These are phyloP conservation scores for Pyrenopolyporus hunteri DNA, from an alignment of 495 filamentous ascomycete species.

Conservation along the genomic window DNA sequence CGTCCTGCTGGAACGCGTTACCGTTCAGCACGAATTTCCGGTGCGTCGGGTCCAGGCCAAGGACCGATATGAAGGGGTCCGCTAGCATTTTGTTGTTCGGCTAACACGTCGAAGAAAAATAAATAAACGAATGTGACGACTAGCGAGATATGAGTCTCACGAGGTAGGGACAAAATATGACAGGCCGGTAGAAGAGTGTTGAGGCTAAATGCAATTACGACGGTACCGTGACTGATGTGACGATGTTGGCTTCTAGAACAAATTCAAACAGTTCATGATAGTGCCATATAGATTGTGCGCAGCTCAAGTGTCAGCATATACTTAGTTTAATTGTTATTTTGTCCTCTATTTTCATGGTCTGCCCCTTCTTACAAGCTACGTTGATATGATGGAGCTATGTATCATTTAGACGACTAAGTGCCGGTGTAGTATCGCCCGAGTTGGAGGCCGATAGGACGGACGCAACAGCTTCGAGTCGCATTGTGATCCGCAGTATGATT, in stretches of 20 bases:
- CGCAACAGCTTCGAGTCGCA: conserved; percentile 13
- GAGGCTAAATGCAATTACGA: conserved; percentile 25
- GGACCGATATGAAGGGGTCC: conserved; percentile 38
- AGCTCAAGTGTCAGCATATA: not conserved
- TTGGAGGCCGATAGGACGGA: conserved; percentile 16
- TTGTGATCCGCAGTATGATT: conserved; percentile 9
- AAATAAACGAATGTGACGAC: not conserved
- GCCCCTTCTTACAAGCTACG: not conserved
- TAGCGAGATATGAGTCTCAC: not conserved
- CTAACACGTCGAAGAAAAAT: not conserved
- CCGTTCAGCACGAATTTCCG: conserved; percentile 50
- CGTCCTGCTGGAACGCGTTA: conserved; percentile 53
- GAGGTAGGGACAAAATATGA: not conserved
- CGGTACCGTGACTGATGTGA: conserved; percentile 14
- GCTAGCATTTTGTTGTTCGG: conserved; percentile 31
- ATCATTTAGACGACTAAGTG: conserved; percentile 8
- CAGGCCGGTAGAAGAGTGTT: conserved; percentile 12
- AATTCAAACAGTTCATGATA: conserved; percentile 11
- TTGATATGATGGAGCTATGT: conserved; percentile 22
- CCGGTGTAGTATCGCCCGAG: conserved; percentile 37
- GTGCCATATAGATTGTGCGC: conserved; percentile 24
- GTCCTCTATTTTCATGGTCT: conserved; percentile 1
- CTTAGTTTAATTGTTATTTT: not conserved
- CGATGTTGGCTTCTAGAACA: conserved; percentile 19
- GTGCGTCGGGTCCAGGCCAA: conserved; percentile 46